Percentiles rank a stretch among this genome's conserved stretches.
These are phyloP conservation scores for Verticillium albo-atrum DNA, from an alignment of 2,329 filamentous ascomycete genomes.

Conservation along the genomic window DNA sequence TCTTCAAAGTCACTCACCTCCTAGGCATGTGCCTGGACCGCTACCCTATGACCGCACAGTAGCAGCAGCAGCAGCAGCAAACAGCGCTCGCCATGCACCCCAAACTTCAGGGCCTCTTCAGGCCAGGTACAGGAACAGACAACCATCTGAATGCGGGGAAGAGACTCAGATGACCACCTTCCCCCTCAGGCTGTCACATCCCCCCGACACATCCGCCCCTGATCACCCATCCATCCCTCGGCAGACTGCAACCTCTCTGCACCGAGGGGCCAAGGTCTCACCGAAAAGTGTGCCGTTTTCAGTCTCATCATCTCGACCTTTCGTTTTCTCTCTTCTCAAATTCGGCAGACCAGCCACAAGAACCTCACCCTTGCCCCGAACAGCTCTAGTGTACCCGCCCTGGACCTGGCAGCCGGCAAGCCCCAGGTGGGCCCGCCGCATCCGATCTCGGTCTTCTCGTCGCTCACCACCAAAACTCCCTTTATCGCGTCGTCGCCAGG, in stretches of 20 bases:
- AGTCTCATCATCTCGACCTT: neutral
- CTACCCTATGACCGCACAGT: too few species aligned
- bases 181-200: neutral
- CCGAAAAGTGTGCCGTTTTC: neutral
- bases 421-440: neutral
- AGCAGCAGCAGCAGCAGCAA: too few species aligned
- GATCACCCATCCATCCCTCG: neutral
- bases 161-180: neutral
- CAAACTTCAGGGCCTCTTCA: neutral
- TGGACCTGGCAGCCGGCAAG: neutral
- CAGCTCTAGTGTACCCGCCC: neutral
- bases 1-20: neutral
- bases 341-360: neutral
- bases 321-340: neutral
- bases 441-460: neutral
- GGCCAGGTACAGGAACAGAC: neutral
- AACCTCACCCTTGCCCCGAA: neutral
- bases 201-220: neutral
- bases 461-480: neutral
- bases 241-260: neutral
- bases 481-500: too few species aligned
- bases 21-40: neutral
- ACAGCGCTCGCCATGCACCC: neutral
- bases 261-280: neutral
- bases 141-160: neutral